Conservation (phyloP, 345 rosid species). For the Aurinia saxatilis region DNA sequence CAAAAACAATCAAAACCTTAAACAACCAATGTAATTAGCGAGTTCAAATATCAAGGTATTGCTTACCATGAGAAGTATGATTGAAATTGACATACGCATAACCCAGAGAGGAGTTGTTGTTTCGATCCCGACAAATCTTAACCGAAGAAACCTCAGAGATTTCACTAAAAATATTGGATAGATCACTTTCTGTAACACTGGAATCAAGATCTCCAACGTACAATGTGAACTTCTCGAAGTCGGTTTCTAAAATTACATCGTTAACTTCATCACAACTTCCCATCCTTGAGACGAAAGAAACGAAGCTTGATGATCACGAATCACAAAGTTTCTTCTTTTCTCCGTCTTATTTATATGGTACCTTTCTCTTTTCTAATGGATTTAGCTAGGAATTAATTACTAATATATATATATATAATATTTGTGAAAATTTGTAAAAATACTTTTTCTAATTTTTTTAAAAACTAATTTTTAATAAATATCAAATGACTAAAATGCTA, state of each 20-base stretch:
- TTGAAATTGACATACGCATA: slow-evolving; percentile 52
- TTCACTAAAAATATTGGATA: slow-evolving; percentile 36
- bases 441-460: too few relatives aligned
- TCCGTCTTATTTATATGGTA: too few relatives aligned
- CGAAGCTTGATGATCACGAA: neutral
- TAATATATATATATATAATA: too few relatives aligned
- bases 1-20: too few relatives aligned
- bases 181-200: slow-evolving; percentile 35
- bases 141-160: slow-evolving; percentile 36
- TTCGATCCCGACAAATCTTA: slow-evolving; percentile 44
- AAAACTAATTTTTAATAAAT: too few relatives aligned
- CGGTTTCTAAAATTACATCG: neutral
- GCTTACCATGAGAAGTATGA: slow-evolving; percentile 36
- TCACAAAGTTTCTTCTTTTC: too few relatives aligned
- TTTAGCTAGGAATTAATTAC: too few relatives aligned
- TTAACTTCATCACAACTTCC: neutral
- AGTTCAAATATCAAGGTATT: too few relatives aligned
- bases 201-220: slow-evolving; percentile 52
- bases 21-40: too few relatives aligned
- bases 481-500: too few relatives aligned
- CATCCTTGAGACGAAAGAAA: neutral
- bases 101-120: slow-evolving; percentile 33
- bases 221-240: slow-evolving; percentile 21
- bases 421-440: too few relatives aligned
- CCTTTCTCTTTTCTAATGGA: too few relatives aligned